Evolutionary conservation across 2,329 filamentous ascomycete species (phyloP).

Genomic region (Chaetomium globosum): DNA sequence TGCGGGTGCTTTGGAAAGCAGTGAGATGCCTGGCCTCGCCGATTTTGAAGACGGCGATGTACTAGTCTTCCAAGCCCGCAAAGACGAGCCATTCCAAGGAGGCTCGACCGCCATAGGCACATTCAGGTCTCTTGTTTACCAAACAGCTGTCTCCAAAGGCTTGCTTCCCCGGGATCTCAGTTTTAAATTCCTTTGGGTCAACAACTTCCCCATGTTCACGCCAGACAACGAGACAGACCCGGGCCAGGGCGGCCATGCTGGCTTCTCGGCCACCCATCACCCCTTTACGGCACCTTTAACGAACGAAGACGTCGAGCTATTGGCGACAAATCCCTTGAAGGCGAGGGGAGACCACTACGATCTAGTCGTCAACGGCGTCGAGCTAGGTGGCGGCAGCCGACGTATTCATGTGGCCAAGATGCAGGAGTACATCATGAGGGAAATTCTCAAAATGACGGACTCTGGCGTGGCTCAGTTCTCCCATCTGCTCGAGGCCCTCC

Average conservation of each 20-base stretch:
- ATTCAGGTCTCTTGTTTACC: slow-evolving; percentile 70
- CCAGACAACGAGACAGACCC: slow-evolving; percentile 66
- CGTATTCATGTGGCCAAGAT: slow-evolving; percentile 85
- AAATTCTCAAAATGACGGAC: slow-evolving; percentile 77
- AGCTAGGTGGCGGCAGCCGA: slow-evolving; percentile 88
- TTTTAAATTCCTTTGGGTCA: slow-evolving; percentile 81
- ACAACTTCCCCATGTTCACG: slow-evolving; percentile 90
- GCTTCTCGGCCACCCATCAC: slow-evolving; percentile 87
- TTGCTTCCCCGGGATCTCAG: slow-evolving; percentile 53
- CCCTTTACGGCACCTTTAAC: slow-evolving; percentile 89
- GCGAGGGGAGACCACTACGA: slow-evolving; percentile 91
- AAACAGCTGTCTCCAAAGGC: slow-evolving; percentile 64
- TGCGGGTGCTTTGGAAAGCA: slow-evolving; percentile 50
- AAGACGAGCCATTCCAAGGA: slow-evolving; percentile 65
- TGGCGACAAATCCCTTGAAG: slow-evolving; percentile 70
- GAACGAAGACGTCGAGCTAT: slow-evolving; percentile 69
- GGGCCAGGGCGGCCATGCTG: slow-evolving; percentile 78
- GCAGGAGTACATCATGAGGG: slow-evolving; percentile 81
- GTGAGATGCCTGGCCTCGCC: slow-evolving; percentile 38
- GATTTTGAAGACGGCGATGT: slow-evolving; percentile 70
- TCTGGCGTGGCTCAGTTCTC: slow-evolving; percentile 76
- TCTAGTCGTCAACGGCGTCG: slow-evolving; percentile 90
- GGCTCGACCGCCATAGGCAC: slow-evolving; percentile 72
- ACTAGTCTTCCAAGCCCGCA: slow-evolving; percentile 77
- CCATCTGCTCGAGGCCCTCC: slow-evolving; percentile 80